A percentile compares a stretch with the other conserved stretches of the same genome.
Conservation (phyloP, 2,329 filamentous ascomycete genomes). For the Erysiphe pulchra region DNA sequence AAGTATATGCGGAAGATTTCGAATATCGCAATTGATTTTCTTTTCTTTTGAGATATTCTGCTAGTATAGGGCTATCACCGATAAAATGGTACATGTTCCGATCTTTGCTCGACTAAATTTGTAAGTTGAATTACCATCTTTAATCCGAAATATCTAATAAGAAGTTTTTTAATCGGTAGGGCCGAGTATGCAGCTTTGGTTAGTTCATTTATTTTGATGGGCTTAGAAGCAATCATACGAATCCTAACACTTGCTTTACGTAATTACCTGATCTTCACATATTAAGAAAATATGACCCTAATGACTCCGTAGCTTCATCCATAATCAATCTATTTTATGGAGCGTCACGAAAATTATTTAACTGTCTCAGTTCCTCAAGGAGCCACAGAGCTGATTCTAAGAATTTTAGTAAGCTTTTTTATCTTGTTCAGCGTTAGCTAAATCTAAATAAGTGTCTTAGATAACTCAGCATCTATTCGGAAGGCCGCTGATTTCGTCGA, state of each 20-base stretch:
- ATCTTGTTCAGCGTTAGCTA: not conserved
- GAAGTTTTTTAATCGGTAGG: slow-evolving; percentile 17
- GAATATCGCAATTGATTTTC: no score
- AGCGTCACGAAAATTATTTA: slow-evolving; percentile 60
- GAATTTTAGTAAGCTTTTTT: slow-evolving; percentile 26
- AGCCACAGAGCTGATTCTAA: slow-evolving; percentile 40
- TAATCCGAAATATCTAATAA: not conserved
- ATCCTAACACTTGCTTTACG: slow-evolving; percentile 71
- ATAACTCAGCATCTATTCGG: slow-evolving; percentile 50
- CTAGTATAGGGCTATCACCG: not conserved
- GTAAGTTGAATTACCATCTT: slow-evolving; percentile 9
- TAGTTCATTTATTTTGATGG: slow-evolving; percentile 59
- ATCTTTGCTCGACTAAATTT: slow-evolving; percentile 18
- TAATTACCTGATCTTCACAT: slow-evolving; percentile 14
- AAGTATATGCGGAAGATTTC: no score
- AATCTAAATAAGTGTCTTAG: slow-evolving; percentile 14
- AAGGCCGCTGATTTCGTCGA: slow-evolving; percentile 82
- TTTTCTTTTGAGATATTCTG: no score
- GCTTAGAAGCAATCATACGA: slow-evolving; percentile 59
- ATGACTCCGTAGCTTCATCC: slow-evolving; percentile 32
- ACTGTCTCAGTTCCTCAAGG: slow-evolving; percentile 45
- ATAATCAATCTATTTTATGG: slow-evolving; percentile 65
- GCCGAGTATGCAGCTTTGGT: slow-evolving; percentile 72
- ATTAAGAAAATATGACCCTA: not conserved
- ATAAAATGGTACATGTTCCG: slow-evolving; percentile 15